Evolutionary conservation across 23 red algal genomes (phyloP), one percentile per base, ranked within the genome.

Genomic region (Gracilaria vermiculophylla): DNA sequence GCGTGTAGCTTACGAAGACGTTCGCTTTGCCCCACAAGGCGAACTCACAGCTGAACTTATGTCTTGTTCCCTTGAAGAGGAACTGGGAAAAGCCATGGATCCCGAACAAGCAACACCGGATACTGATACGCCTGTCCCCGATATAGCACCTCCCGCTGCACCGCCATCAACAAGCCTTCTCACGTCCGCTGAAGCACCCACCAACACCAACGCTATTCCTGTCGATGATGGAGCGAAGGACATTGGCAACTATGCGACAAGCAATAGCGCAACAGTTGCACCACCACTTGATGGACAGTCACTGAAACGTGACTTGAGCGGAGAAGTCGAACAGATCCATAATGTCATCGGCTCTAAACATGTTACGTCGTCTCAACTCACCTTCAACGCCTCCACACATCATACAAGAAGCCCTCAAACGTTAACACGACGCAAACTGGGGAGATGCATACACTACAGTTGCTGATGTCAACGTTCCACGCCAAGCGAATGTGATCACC

Each of bases 11-110:
- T 69, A 85, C 42, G 80, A 85, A 70, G 37, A 85, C 32, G 48
- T 45, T 32, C 80, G 80, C 61, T 57, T 69, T 37, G 60, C 56
- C 21, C 80, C 80, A 13, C 37, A 9, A 16, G 24, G 39, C 36
- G 10, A 13, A 29, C 54, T 85, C 24, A 33, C 58, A 25, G 50
- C 35, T 9, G 61, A 85, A 69, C 61, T 85, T 9, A 67, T 85
- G 12, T 51, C 23, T 40, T 85, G 57, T 53, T 85, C 57, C 20
- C 80, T 85, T 16, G 80, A 85, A 43, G 80, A 85, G 43, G 80
- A 85, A 58, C 80, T 85, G 10, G 19, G 13, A 11, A 69, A 53
- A 53, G 19, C 49, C 49, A 53, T 19, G 12, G 49, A 13, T 11
- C 11, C 11, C 49, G 49, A 53, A 19, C 49, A 53, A 13, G 11